A percentile compares a stretch with the other conserved stretches of the same genome.
These are phyloP conservation scores for Acanthamoeba polyphaga DNA, from an alignment of 208 protist species.

Conservation along the genomic window DNA sequence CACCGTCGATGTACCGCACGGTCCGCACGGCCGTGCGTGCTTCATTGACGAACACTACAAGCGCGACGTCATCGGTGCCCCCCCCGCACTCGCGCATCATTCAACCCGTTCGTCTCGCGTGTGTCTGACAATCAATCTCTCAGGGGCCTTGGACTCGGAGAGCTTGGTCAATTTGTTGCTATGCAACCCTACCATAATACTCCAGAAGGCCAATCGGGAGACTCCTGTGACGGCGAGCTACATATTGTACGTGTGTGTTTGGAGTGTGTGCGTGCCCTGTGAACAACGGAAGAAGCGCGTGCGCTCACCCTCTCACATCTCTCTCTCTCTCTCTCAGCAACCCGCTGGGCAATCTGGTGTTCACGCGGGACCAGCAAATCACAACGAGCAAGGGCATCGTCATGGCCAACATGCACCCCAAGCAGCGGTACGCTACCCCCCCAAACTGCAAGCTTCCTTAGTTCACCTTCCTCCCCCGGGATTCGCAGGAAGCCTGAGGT, in stretches of 20 bases:
- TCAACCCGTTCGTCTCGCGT: too few species aligned
- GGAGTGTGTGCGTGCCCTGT: not conserved
- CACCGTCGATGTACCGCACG: not conserved
- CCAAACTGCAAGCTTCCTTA: not conserved
- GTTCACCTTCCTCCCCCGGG: not conserved
- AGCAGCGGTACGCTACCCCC: not conserved
- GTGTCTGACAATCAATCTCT: not conserved
- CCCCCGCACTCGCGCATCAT: too few species aligned
- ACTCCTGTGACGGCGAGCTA: slow-evolving; percentile 41
- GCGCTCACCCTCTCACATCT: not conserved
- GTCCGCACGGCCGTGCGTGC: not conserved
- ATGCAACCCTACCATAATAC: slow-evolving; percentile 32
- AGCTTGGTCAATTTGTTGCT: slow-evolving; percentile 7
- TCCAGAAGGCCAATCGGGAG: not conserved
- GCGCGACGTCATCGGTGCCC: slow-evolving; percentile 25
- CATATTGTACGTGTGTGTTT: not conserved
- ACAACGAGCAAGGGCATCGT: slow-evolving; percentile 88
- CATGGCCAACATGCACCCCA: slow-evolving; percentile 80
- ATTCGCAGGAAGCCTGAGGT: slow-evolving; percentile 83
- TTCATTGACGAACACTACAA: slow-evolving; percentile 51
- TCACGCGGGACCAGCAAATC: slow-evolving; percentile 91
- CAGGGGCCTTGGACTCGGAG: slow-evolving; percentile 9
- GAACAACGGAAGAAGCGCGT: too few species aligned
- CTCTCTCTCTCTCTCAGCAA: not conserved
- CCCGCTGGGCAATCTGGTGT: slow-evolving; percentile 87